Evolutionary conservation across 352 stramenopile genomes (phyloP), one percentile per base, ranked within the genome.

Genomic region (Aphanomyces astaci): DNA sequence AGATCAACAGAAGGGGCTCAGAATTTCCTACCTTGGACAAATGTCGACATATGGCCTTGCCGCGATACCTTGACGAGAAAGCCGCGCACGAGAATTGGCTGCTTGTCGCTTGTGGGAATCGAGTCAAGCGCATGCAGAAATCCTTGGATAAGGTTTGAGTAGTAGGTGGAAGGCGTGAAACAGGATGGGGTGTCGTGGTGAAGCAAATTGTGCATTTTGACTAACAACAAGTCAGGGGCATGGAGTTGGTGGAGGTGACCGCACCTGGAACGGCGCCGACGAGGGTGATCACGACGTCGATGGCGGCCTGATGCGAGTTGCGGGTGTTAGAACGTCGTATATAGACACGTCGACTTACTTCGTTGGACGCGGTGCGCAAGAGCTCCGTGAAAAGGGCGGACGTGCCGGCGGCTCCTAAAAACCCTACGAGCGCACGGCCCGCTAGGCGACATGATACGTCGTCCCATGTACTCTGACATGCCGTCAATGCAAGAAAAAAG

Each of bases 241-340:
- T 56, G 15, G n/a, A 32, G 4, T 22, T 11, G 24, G 22, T 33
- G 36, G 13, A 13, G 24, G n/a, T 13, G 25, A 54, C 10, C 15
- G 36, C 13, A 66, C 60, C 60, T 36, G 60, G 60, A n/a, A 66
- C 22, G 19, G 60, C 43, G n/a, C 60, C 19, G 32, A 66, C 9
- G 17, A 30, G 55, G 15, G 60, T 53, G 17, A 66, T 15, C 17
- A 66, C 15, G 10, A 49, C 13, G 17, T 66, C 60, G 11, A 22
- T 10, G 24, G 43, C 25, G 30, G 17, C 27, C 48, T 66, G 17
- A 3, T 33, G n/a, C 31, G 48, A 49, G 25, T 28, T 9, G 15
- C 5, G 28, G 13, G 22, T 13, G 51, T n/a, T n/a, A n/a, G 3
- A 39, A 2, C 24, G 24, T 19, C 51, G 17, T 2, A 54, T 3